A percentile compares a stretch with the other conserved stretches of the same genome.
These are phyloP conservation scores for Cryoendolithus antarcticus DNA, from an alignment of 2,329 filamentous ascomycete genomes.

Conservation along the genomic window DNA sequence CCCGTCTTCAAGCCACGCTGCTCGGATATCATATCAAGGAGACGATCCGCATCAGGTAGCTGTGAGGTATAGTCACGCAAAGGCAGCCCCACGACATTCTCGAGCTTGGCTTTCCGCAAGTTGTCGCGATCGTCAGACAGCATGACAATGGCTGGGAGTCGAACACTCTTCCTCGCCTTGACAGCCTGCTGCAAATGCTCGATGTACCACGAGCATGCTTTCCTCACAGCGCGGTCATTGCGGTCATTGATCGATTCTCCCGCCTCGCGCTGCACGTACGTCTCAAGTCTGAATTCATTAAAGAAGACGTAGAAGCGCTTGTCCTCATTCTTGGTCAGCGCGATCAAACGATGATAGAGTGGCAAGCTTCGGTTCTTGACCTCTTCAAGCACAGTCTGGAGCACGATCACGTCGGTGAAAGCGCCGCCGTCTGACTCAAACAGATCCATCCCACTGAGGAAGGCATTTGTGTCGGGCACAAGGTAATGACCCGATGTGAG, in stretches of 20 bases:
- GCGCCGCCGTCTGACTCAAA: slow-evolving; percentile 75
- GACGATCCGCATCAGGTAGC: slow-evolving; percentile 68
- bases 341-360: slow-evolving; percentile 84
- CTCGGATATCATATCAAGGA: slow-evolving; percentile 88
- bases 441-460: slow-evolving; percentile 91
- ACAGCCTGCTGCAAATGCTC: slow-evolving; percentile 59
- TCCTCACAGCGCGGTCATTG: slow-evolving; percentile 83
- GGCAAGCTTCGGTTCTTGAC: slow-evolving; percentile 86
- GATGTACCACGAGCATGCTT: slow-evolving; percentile 79
- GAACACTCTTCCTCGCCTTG: slow-evolving; percentile 40
- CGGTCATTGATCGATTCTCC: slow-evolving; percentile 91
- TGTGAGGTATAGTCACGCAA: slow-evolving; percentile 62
- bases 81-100: slow-evolving; percentile 57
- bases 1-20: slow-evolving; percentile 51
- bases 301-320: slow-evolving; percentile 99
- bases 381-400: slow-evolving; percentile 94
- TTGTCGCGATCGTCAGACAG: slow-evolving; percentile 88
- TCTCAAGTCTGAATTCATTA: slow-evolving; percentile 94
- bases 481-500: slow-evolving; percentile 88
- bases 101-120: slow-evolving; percentile 64
- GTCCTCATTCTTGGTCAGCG: slow-evolving; percentile 85
- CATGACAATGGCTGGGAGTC: slow-evolving; percentile 72
- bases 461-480: slow-evolving; percentile 88
- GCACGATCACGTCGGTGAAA: slow-evolving; percentile 91
- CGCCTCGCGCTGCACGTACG: slow-evolving; percentile 60